Evolutionary conservation across 805 yeast species (phyloP).

Genomic region (Candida hungchunana): DNA sequence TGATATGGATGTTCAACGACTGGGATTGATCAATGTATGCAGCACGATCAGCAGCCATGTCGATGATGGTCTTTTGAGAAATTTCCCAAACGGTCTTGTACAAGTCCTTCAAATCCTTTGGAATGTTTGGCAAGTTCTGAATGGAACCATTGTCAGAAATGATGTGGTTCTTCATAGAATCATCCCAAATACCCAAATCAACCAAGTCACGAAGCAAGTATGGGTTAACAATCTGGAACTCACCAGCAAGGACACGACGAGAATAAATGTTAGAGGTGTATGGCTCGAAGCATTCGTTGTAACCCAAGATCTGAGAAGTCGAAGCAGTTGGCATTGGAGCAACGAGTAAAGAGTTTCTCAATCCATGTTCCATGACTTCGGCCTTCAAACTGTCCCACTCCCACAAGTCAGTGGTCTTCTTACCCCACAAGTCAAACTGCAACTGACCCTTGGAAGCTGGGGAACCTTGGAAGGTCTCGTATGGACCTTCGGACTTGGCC

Average conservation of each 20-base stretch:
- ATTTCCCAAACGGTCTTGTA: conserved; percentile 90
- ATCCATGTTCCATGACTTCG: conserved; percentile 57
- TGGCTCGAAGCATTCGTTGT: conserved; percentile 95
- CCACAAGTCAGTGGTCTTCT: conserved; percentile 70
- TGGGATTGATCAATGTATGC: conserved; percentile 92
- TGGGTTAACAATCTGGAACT: conserved; percentile 88
- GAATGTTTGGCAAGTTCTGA: conserved; percentile 69
- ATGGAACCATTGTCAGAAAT: conserved; percentile 81
- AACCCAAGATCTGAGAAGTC: conserved; percentile 93
- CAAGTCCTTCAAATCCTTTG: conserved; percentile 64
- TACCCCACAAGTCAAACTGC: conserved; percentile 87
- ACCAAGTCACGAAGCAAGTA: conserved; percentile 79
- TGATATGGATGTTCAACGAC: conserved; percentile 83
- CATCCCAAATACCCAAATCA: conserved; percentile 80
- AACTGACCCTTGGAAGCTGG: conserved; percentile 84
- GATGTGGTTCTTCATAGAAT: conserved; percentile 71
- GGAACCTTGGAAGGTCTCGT: conserved; percentile 73
- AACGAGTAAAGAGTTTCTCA: conserved; percentile 82
- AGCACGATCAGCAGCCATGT: conserved; percentile 80
- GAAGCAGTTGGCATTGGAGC: conserved; percentile 99
- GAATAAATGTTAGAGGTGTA: conserved; percentile 91
- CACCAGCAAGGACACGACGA: conserved; percentile 90
- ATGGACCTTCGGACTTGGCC: conserved; percentile 65
- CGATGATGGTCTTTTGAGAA: conserved; percentile 71
- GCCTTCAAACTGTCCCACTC: conserved; percentile 78